Base-by-base conservation (phyloP, 1,284 basidiomycete genomes). In the Cystobasidium sp. region DNA sequence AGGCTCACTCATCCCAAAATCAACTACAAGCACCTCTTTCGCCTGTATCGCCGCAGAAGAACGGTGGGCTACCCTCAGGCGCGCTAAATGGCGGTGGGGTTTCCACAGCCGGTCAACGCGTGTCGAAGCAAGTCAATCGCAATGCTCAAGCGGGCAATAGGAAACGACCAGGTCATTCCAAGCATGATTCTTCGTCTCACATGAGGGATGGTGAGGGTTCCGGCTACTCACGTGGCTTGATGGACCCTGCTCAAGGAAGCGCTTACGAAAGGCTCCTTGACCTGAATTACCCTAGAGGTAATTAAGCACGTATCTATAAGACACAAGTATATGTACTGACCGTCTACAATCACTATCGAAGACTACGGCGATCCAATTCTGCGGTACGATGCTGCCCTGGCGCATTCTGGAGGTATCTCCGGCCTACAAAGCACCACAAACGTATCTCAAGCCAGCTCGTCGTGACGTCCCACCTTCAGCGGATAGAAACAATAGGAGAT, bases 201-300 rank as follows among this genome's bases (percentile, higher is more conserved):
- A 44, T 18, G n/a, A 44, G n/a, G 9, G 18, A 44, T 0, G 52
- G 58, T 31, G 55, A 62, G 8, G 55, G 53, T 22, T 18, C 56
- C 41, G 68, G 37, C 41, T 61, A 8, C 39, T 41, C 31, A 10
- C 44, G 39, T 55, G 70, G 70, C 3, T 2, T 66, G 64, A 51
- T 66, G 49, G 64, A 66, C 18, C 62, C 49, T 1, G 52, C 24
- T 49, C 70, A 66, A 24, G 39, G 22, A 0, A 52, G 63, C 52
- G 62, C 70, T 44, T 65, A 46, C 20, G 70, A 73, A 41, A 49
- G 52, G 22, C 24, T 73, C 31, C 51, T 73, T 22, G 70, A 73
- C 44, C 22, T 66, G n/a, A 62, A 56, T 24, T 73, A 73, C 41
- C 59, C 70, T 55, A 43, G 70, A 73, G 70, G 70, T 73, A 43